These are phyloP conservation scores for Aspergillus leporis DNA, from an alignment of 495 filamentous ascomycete species.

Conservation along the genomic window DNA sequence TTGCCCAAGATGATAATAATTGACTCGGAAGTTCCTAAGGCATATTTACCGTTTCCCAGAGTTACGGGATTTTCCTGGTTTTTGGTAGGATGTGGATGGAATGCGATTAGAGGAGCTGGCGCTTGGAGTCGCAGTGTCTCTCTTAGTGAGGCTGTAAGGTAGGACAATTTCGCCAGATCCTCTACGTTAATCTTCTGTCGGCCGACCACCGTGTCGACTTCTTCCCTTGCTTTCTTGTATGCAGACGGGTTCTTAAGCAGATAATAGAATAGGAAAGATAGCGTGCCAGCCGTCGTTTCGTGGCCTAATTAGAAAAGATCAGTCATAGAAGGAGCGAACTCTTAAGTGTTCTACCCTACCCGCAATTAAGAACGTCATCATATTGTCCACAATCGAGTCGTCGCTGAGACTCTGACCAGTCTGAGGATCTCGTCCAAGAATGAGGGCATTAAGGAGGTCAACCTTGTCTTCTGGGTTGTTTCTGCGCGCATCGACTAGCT, in stretches of 20 bases:
- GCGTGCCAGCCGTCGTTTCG: conserved; percentile 67
- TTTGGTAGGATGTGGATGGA: conserved; percentile 38
- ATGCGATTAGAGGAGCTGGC: conserved; percentile 53
- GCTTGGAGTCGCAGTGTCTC: conserved; percentile 70
- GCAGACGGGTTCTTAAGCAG: conserved; percentile 62
- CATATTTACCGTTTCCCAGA: conserved; percentile 61
- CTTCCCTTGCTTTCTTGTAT: conserved; percentile 61
- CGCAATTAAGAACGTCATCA: conserved; percentile 72
- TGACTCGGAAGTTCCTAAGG: conserved; percentile 53
- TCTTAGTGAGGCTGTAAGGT: conserved; percentile 64
- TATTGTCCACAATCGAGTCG: conserved; percentile 63
- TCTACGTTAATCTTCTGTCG: conserved; percentile 62
- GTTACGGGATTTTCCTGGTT: conserved; percentile 56
- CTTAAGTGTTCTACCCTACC: conserved; percentile 12
- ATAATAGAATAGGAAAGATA: conserved; percentile 57
- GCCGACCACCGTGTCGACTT: conserved; percentile 68
- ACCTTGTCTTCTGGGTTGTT: conserved; percentile 57
- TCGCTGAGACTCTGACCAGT: conserved; percentile 65
- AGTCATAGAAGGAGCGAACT: conserved; percentile 6
- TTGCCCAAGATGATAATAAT: conserved; percentile 58
- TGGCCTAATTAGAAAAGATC: conserved; percentile 50
- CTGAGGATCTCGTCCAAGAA: conserved; percentile 64
- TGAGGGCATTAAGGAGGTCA: conserved; percentile 70
- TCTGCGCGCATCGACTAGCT: conserved; percentile 61
- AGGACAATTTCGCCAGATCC: conserved; percentile 65